Conservation (phyloP, 2,329 filamentous ascomycete genomes). For the Fusarium illudens region DNA sequence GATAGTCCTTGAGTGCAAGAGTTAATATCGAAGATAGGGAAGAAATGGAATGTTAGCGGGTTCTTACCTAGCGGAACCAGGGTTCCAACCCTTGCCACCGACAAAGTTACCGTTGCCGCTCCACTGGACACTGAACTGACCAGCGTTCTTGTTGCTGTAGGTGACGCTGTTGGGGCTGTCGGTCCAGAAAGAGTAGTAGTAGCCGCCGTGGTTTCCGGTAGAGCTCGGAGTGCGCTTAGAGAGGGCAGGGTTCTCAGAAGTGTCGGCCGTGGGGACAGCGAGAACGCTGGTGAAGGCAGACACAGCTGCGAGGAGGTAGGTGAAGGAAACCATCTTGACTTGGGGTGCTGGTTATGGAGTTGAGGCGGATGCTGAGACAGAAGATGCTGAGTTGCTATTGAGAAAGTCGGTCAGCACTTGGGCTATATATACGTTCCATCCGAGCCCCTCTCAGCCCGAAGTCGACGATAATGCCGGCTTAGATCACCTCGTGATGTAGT, state of each 20-base stretch:
- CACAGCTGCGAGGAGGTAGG: conserved; percentile 32
- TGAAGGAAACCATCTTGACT: conserved; percentile 37
- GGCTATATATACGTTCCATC: conserved; percentile 23
- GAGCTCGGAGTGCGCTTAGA: conserved; percentile 49
- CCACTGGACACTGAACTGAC: conserved; percentile 57
- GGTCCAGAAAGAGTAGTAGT: conserved; percentile 60
- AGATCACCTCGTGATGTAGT: neutral
- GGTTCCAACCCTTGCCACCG: conserved; percentile 41
- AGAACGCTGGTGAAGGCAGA: conserved; percentile 30
- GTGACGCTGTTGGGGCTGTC: conserved; percentile 54
- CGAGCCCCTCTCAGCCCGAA: neutral
- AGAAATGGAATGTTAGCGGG: neutral
- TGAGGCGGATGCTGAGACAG: no score
- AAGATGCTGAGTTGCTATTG: neutral
- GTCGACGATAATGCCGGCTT: neutral
- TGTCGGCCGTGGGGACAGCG: conserved; percentile 28
- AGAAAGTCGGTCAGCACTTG: neutral
- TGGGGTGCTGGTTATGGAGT: neutral
- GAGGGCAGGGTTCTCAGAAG: conserved; percentile 35
- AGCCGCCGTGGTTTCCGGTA: conserved; percentile 49
- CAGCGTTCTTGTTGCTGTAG: conserved; percentile 55
- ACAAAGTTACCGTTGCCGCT: conserved; percentile 43
- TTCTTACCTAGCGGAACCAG: conserved; percentile 44
- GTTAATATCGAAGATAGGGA: conserved; percentile 5
- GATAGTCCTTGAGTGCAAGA: conserved; percentile 20